These are phyloP conservation scores for Forsythia viridissima DNA, from an alignment of 257 asterid genomes.

Conservation along the genomic window DNA sequence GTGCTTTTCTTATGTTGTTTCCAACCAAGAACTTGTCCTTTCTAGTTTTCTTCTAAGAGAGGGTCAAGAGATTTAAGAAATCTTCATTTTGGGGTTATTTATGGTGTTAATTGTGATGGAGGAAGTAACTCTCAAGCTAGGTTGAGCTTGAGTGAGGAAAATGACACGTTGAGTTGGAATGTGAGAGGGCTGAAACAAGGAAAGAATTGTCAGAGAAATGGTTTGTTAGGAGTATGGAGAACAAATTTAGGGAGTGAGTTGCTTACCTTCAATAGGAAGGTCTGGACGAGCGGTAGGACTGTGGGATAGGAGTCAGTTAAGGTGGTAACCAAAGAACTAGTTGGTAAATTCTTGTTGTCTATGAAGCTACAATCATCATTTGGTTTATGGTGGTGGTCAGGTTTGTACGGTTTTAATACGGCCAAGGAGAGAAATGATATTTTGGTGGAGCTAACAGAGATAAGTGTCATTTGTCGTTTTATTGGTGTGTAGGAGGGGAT, in stretches of 20 bases:
- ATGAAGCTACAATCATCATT: neutral
- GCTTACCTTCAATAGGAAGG: neutral
- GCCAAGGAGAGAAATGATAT: neutral
- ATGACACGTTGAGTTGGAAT: neutral
- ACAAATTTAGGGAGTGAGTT: neutral
- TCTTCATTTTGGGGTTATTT: neutral
- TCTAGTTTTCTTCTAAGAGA: neutral
- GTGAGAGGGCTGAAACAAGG: neutral
- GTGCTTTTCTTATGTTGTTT: neutral
- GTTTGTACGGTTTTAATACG: neutral
- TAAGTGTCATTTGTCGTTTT: neutral
- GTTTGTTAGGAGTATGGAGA: neutral
- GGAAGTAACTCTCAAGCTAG: neutral
- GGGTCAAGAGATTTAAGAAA: neutral
- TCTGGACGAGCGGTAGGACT: neutral
- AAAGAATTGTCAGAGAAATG: neutral
- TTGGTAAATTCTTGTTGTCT: neutral
- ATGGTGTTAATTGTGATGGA: neutral
- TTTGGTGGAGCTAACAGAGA: neutral
- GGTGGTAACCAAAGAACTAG: neutral
- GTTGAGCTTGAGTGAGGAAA: neutral
- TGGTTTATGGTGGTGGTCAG: neutral
- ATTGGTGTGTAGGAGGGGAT: neutral
- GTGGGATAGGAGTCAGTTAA: neutral
- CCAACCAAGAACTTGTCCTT: neutral